Percentiles rank a stretch among this genome's conserved stretches.
phyloP scores from a whole-genome alignment of 1,284 basidiomycete genomes.

The Sporisorium graminicola region DNA sequence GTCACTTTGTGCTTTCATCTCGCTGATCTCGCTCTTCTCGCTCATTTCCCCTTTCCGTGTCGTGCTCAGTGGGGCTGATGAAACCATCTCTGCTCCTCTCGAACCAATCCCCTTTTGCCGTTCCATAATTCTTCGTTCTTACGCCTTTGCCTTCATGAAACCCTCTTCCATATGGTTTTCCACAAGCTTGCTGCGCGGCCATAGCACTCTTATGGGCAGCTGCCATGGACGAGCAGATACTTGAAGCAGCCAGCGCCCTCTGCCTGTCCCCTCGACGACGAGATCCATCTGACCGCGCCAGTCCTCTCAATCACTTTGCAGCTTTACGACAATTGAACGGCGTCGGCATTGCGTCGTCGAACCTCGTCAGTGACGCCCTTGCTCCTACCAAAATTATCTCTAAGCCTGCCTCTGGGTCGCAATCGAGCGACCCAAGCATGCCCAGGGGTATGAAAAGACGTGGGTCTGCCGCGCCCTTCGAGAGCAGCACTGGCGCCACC shows the following conservation, averaged over 20 bases:
- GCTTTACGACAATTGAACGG: background rate
- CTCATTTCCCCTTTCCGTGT: background rate
- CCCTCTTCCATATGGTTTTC: background rate
- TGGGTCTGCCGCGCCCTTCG: background rate
- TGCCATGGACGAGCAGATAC: conserved; percentile 35
- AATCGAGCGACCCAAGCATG: conserved; percentile 13
- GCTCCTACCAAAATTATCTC: background rate
- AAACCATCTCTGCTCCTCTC: background rate
- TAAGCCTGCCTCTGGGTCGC: background rate
- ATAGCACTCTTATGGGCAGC: background rate
- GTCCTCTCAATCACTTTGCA: background rate
- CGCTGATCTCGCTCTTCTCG: too few species aligned
- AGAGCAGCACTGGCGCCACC: background rate
- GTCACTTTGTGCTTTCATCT: too few species aligned
- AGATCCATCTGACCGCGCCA: background rate
- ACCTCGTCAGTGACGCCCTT: too few species aligned
- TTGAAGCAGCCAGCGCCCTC: conserved; percentile 24
- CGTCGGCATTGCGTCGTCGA: background rate
- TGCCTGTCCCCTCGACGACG: conserved; percentile 32
- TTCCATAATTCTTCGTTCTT: background rate
- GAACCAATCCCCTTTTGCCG: background rate
- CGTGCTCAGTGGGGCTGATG: too few species aligned
- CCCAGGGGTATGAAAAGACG: conserved; percentile 16
- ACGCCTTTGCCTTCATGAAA: background rate
- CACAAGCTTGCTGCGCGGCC: background rate